Conservation (phyloP, 179 eudicot species). For the Silene noctiflora region DNA sequence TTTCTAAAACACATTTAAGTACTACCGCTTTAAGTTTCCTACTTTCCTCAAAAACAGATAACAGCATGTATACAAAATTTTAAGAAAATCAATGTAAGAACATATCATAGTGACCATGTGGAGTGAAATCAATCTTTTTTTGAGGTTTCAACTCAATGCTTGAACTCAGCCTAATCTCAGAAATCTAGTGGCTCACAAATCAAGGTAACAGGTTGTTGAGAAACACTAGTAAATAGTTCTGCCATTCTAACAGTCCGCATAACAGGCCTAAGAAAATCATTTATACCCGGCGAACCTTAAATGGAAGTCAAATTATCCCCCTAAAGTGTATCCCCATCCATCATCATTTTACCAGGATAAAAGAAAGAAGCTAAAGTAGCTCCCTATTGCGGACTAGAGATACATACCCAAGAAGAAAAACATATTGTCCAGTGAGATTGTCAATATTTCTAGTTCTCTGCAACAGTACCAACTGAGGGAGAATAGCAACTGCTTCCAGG, state of each 20-base stretch:
- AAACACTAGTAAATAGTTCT: background rate
- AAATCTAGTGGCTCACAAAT: background rate
- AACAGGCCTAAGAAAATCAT: background rate
- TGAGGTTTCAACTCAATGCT: background rate
- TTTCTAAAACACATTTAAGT: background rate
- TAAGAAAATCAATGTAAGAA: background rate
- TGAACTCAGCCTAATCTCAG: background rate
- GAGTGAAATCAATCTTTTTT: background rate
- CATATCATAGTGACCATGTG: background rate
- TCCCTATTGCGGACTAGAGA: conserved; percentile 3
- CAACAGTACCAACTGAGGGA: conserved; percentile 91
- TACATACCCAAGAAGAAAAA: conserved; percentile 84
- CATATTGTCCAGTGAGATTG: conserved; percentile 95
- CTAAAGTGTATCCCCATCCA: background rate
- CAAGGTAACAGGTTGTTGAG: background rate
- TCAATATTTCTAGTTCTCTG: conserved; percentile 98
- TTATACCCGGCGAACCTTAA: background rate
- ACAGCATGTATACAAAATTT: background rate
- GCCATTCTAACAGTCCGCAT: background rate
- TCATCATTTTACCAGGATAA: background rate
- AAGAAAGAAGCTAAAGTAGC: background rate
- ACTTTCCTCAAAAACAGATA: background rate
- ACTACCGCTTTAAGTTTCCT: background rate
- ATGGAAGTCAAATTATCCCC: background rate
- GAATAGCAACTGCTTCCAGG: conserved; percentile 95